Percentiles rank a stretch among this genome's conserved stretches.
These are phyloP conservation scores for Aegilops tauschii DNA, from an alignment of 176 grass and related monocot genomes.

Conservation along the genomic window DNA sequence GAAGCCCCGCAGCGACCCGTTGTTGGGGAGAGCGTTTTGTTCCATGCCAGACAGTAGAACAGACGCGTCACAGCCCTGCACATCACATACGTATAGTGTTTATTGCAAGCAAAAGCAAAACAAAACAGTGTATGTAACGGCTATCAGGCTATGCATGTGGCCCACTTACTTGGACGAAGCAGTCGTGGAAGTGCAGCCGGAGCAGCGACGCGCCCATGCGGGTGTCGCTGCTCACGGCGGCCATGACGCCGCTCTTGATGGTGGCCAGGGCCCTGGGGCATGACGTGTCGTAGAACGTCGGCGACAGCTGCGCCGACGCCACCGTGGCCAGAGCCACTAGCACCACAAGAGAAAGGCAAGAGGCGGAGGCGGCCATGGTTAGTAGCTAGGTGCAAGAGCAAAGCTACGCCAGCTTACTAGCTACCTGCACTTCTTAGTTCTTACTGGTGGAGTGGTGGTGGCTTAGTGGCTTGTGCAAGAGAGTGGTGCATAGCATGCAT, in stretches of 20 bases:
- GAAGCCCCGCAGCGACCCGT: background rate
- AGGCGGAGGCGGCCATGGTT: background rate
- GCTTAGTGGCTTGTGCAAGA: background rate
- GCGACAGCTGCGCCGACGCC: slow-evolving; percentile 52
- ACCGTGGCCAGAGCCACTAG: slow-evolving; percentile 18
- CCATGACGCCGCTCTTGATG: slow-evolving; percentile 45
- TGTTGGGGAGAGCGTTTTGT: background rate
- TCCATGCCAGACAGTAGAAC: slow-evolving; percentile 46
- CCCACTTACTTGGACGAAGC: slow-evolving; percentile 71
- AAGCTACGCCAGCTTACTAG: too few species aligned
- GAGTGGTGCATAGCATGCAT: background rate
- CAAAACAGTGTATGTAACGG: too few species aligned
- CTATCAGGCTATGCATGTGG: too few species aligned
- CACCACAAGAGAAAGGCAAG: background rate
- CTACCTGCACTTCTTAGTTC: too few species aligned
- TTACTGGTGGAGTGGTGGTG: too few species aligned
- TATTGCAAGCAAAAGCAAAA: too few species aligned
- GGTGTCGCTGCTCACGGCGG: slow-evolving; percentile 39
- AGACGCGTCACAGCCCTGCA: slow-evolving; percentile 72
- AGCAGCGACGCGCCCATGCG: slow-evolving; percentile 77
- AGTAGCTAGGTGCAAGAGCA: background rate
- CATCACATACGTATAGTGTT: too few species aligned
- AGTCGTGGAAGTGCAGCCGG: slow-evolving; percentile 85
- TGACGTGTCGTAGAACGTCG: slow-evolving; percentile 62
- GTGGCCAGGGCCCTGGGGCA: slow-evolving; percentile 53